Evolutionary conservation across 805 yeast species (phyloP).

Genomic region (Lipomyces sp.): DNA sequence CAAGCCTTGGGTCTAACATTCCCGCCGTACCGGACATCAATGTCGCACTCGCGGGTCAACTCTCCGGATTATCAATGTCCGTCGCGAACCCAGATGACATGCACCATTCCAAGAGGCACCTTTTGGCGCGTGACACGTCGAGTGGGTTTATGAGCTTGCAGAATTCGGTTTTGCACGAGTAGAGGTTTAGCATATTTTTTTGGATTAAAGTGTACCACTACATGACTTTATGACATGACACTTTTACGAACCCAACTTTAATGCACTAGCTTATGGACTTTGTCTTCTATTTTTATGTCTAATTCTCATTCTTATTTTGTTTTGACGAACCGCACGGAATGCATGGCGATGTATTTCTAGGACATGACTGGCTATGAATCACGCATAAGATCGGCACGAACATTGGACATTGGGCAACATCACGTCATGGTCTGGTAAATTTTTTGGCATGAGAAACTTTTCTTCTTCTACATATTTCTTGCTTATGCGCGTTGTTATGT

Average conservation of each 20-base stretch:
- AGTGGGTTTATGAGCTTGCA: slow-evolving; percentile 3
- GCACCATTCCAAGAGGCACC: slow-evolving; percentile 6
- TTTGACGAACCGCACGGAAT: not conserved
- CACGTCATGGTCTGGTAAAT: too few species aligned
- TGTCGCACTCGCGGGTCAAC: not conserved
- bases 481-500: not conserved
- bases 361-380: not conserved
- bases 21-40: slow-evolving; percentile 30
- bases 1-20: not conserved
- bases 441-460: not conserved
- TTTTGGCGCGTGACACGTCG: not conserved
- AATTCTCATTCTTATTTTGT: not conserved
- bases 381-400: not conserved
- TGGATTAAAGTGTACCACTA: not conserved
- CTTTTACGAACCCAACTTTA: not conserved
- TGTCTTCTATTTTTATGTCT: not conserved
- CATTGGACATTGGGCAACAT: not conserved
- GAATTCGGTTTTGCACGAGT: not conserved
- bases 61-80: not conserved
- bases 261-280: not conserved
- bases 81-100: not conserved
- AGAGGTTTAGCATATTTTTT: not conserved
- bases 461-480: not conserved
- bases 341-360: not conserved
- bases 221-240: not conserved